phyloP scores from a whole-genome alignment of 805 yeast genomes.

The Schizosaccharomyces osmophilus region DNA sequence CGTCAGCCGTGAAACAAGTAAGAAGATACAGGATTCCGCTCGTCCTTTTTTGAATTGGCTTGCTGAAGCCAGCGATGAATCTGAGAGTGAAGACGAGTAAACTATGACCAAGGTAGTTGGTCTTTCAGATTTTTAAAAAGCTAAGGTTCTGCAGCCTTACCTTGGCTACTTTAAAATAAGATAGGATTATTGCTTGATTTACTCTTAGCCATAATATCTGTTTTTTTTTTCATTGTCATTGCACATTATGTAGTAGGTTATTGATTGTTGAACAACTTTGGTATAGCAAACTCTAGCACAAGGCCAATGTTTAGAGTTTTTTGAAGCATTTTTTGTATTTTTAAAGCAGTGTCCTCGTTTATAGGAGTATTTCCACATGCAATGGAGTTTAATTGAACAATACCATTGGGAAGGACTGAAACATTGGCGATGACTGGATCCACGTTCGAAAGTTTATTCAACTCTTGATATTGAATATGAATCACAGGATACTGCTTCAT shows the following conservation, averaged over 20 bases:
- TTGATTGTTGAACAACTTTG: not conserved
- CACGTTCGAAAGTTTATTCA: not conserved
- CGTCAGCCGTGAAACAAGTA: conserved; percentile 73
- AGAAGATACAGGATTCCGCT: conserved; percentile 87
- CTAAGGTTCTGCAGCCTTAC: too few relatives aligned
- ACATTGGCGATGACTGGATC: not conserved
- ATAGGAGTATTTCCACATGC: not conserved
- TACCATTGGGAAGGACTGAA: not conserved
- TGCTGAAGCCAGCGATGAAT: conserved; percentile 62
- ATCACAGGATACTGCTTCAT: not conserved
- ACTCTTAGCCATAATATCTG: too few relatives aligned
- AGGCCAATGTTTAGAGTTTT: not conserved
- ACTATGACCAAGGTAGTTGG: too few relatives aligned
- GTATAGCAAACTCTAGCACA: not conserved
- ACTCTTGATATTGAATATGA: not conserved
- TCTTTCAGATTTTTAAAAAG: too few relatives aligned
- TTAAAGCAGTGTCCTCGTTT: too few relatives aligned
- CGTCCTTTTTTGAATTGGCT: conserved; percentile 90
- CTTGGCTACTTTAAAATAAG: too few relatives aligned
- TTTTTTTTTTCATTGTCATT: too few relatives aligned
- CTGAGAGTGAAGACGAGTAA: conserved; percentile 19
- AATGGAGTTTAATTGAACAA: not conserved
- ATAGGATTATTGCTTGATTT: too few relatives aligned
- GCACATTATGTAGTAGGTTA: too few relatives aligned
- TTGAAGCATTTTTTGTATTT: not conserved